Evolutionary conservation across 2,329 filamentous ascomycete genomes (phyloP).

Genomic region (Lachnellula hyalina): DNA sequence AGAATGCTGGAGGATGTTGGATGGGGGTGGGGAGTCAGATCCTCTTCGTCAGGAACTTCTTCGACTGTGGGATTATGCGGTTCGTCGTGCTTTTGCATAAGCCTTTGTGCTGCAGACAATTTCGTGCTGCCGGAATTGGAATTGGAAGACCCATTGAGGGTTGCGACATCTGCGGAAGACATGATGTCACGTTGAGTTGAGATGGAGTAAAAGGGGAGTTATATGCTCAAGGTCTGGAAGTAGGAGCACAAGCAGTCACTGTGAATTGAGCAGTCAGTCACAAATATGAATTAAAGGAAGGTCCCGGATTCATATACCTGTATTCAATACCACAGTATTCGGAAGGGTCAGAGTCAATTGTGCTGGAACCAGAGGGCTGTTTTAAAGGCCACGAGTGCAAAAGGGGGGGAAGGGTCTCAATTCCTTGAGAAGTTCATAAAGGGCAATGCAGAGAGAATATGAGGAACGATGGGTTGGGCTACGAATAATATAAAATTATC

Average conservation of each 20-base stretch:
- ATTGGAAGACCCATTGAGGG: slow-evolving; percentile 14
- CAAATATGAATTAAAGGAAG: too few species aligned
- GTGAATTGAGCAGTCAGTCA: not conserved
- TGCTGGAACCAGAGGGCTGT: not conserved
- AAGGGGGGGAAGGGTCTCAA: slow-evolving; percentile 17
- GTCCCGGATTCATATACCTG: not conserved
- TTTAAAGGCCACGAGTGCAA: slow-evolving; percentile 26
- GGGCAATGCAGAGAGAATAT: slow-evolving; percentile 14
- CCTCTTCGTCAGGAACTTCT: slow-evolving; percentile 78
- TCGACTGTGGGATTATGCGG: slow-evolving; percentile 64
- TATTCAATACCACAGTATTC: not conserved
- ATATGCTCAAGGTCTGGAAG: not conserved
- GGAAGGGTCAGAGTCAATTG: not conserved
- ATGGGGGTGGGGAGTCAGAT: slow-evolving; percentile 53
- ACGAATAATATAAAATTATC: slow-evolving; percentile 12
- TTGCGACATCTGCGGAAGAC: slow-evolving; percentile 21
- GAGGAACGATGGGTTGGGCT: slow-evolving; percentile 6
- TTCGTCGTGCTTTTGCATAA: slow-evolving; percentile 57
- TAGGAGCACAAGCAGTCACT: not conserved
- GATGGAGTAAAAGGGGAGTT: slow-evolving; percentile 1
- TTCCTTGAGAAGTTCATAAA: slow-evolving; percentile 23
- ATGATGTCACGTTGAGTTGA: slow-evolving; percentile 16
- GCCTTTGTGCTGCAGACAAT: slow-evolving; percentile 43
- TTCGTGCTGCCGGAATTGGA: slow-evolving; percentile 18
- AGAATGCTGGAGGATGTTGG: slow-evolving; percentile 37